phyloP scores from a whole-genome alignment of 2,329 filamentous ascomycete species.

The Fusarium sp. region DNA sequence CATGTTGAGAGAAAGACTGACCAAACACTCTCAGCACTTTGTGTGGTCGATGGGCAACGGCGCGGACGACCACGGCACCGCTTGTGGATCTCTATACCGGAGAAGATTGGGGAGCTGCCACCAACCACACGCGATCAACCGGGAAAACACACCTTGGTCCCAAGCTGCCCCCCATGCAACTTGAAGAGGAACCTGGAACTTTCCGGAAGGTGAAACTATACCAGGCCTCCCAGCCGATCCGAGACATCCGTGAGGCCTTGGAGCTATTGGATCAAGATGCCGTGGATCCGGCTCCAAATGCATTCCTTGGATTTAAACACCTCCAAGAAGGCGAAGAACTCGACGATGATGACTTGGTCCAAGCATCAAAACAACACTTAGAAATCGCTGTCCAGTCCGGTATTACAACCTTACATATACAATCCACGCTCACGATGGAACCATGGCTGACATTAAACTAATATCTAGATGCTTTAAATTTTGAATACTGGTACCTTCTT shows the following conservation, averaged over 20 bases:
- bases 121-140: neutral
- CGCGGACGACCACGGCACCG: neutral
- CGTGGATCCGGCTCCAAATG: neutral
- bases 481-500: neutral
- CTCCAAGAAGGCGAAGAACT: neutral
- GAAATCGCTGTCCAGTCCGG: neutral
- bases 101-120: neutral
- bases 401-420: neutral
- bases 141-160: neutral
- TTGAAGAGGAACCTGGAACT: neutral
- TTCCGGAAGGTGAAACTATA: neutral
- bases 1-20: neutral
- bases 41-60: neutral
- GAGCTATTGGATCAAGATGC: neutral
- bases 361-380: neutral
- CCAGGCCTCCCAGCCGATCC: neutral
- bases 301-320: neutral
- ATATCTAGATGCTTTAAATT: neutral
- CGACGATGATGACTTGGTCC: neutral
- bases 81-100: neutral
- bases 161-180: neutral
- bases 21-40: neutral
- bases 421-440: neutral
- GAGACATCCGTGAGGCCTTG: neutral
- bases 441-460: neutral